A percentile compares a stretch with the other conserved stretches of the same genome.
phyloP scores from a whole-genome alignment of 2,329 filamentous ascomycete genomes.

The Sporothrix protearum region DNA sequence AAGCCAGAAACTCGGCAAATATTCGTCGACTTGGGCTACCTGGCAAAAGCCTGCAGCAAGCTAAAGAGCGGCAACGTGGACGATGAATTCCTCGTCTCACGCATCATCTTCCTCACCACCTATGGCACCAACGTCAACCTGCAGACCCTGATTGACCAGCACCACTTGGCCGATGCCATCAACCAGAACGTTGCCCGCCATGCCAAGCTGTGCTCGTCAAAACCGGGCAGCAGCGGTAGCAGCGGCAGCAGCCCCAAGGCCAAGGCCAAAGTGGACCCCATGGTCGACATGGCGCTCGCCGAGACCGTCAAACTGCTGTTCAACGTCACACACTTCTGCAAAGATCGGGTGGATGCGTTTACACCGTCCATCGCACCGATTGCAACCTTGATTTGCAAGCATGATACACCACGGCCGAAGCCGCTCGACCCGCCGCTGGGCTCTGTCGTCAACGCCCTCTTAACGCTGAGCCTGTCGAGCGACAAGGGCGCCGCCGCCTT shows the following conservation, averaged over 20 bases:
- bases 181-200: constrained; percentile 69
- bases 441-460: constrained; percentile 71
- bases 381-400: constrained; percentile 63
- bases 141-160: constrained; percentile 59
- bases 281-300: constrained; percentile 74
- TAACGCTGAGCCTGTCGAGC: constrained; percentile 69
- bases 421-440: constrained; percentile 71
- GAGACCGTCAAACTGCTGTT: constrained; percentile 87
- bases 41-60: constrained; percentile 63
- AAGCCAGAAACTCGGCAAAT: constrained; percentile 64
- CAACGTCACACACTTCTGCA: constrained; percentile 76
- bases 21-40: constrained; percentile 68
- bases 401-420: constrained; percentile 54
- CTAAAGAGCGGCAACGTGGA: constrained; percentile 72
- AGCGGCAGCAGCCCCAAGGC: constrained; percentile 24
- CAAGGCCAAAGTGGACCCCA: constrained; percentile 44
- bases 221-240: constrained; percentile 29
- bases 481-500: constrained; percentile 53
- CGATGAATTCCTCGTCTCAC: constrained; percentile 80
- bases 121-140: constrained; percentile 71
- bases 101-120: constrained; percentile 75
- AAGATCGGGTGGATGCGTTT: constrained; percentile 59
- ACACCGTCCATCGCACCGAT: constrained; percentile 65
- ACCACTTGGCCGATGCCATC: constrained; percentile 65
- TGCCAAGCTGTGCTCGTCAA: constrained; percentile 43